Conservation (phyloP, 2,329 filamentous ascomycete species). For the Trichoderma breve region DNA sequence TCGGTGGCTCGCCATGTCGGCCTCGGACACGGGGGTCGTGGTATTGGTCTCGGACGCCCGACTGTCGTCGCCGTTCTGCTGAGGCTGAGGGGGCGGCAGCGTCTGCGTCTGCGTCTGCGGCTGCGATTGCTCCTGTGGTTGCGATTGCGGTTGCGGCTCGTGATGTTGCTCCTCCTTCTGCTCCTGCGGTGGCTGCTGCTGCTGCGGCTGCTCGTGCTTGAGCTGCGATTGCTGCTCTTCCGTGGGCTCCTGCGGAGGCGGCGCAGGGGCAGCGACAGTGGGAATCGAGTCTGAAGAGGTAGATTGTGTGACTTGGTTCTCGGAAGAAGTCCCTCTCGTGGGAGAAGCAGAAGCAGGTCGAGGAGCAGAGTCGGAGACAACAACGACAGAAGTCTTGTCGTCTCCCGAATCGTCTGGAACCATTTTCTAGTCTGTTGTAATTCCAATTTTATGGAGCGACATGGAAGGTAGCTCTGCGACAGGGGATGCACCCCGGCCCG, state of each 20-base stretch:
- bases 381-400: conserved; percentile 22
- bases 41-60: conserved; percentile 30
- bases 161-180: background rate
- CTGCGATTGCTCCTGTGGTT: conserved; percentile 22
- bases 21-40: conserved; percentile 14
- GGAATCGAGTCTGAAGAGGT: conserved; percentile 15
- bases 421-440: conserved; percentile 29
- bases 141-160: background rate
- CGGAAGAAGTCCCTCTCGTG: conserved; percentile 21
- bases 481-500: conserved; percentile 31
- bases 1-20: conserved; percentile 37
- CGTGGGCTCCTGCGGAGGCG: conserved; percentile 2
- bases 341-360: conserved; percentile 23
- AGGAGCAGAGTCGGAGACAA: conserved; percentile 21
- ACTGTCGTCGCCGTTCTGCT: conserved; percentile 36
- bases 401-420: conserved; percentile 31
- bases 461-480: conserved; percentile 25
- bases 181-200: conserved; percentile 1
- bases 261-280: conserved; percentile 19
- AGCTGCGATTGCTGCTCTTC: conserved; percentile 7
- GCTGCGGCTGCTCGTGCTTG: background rate
- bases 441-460: conserved; percentile 40
- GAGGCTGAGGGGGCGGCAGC: conserved; percentile 24
- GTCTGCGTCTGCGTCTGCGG: conserved; percentile 22
- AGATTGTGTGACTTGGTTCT: background rate